A percentile compares a stretch with the other conserved stretches of the same genome.
phyloP scores from a whole-genome alignment of 805 yeast genomes.

The Nakazawaea siamensis region DNA sequence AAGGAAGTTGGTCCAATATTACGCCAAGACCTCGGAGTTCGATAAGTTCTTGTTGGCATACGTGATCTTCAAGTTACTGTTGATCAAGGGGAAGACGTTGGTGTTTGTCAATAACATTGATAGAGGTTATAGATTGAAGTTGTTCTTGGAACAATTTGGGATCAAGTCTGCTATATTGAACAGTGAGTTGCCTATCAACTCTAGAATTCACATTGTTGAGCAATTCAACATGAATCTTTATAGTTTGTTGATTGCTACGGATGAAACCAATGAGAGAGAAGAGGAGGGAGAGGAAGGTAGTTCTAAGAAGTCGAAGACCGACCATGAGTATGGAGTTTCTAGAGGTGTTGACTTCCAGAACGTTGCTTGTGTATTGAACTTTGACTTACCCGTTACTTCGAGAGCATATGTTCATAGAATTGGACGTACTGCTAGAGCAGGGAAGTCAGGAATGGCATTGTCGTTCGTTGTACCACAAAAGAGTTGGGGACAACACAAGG shows the following conservation, averaged over 20 bases:
- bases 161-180: slow-evolving; percentile 81
- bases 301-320: slow-evolving; percentile 31
- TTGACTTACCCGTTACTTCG: slow-evolving; percentile 86
- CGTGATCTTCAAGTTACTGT: slow-evolving; percentile 80
- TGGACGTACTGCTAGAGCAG: slow-evolving; percentile 97
- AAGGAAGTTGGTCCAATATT: slow-evolving; percentile 71
- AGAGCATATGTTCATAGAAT: slow-evolving; percentile 87
- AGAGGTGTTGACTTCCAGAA: slow-evolving; percentile 95
- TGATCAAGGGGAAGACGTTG: slow-evolving; percentile 86
- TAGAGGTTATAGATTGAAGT: slow-evolving; percentile 86
- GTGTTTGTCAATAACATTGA: slow-evolving; percentile 91
- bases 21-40: slow-evolving; percentile 77
- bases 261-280: slow-evolving; percentile 63
- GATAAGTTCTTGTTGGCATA: slow-evolving; percentile 88
- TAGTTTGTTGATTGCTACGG: slow-evolving; percentile 87
- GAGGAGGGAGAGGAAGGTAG: slow-evolving; percentile 41
- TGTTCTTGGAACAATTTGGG: slow-evolving; percentile 93
- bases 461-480: slow-evolving; percentile 83
- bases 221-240: slow-evolving; percentile 89
- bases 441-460: slow-evolving; percentile 88
- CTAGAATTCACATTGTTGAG: slow-evolving; percentile 90
- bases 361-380: slow-evolving; percentile 93
- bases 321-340: slow-evolving; percentile 85
- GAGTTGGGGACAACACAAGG: slow-evolving; percentile 84
- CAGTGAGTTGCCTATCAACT: slow-evolving; percentile 86